Base-by-base conservation (phyloP, 31 red algal species). In the Asparagopsis taxiformis region DNA sequence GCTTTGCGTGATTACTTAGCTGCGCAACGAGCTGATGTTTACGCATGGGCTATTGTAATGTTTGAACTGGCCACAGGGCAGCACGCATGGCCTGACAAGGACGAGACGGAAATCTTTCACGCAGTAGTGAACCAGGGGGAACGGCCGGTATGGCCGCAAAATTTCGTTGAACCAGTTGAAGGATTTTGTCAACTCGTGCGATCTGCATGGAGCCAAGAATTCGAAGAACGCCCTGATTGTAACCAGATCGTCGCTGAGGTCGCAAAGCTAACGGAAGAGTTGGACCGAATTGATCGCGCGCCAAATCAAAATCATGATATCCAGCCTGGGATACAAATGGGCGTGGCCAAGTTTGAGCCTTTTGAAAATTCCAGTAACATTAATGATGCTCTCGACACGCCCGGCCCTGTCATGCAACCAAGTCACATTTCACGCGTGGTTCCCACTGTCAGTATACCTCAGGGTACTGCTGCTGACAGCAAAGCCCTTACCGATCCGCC, bases 41-140 rank as follows among this genome's bases (percentile, higher is more conserved):
- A 62, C 57, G 77, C 77, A 24, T 43, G 66, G 77, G 77, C n/a
- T 3, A 63, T 82, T 53, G n/a, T 82, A 30, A 48, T 82, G 36
- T 71, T 59, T 26, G 62, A 82, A 38, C 56, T 71, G 34, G 77
- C 31, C 21, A 33, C 50, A 25, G 51, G 31, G 4, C 2, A 1
- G 10, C 46, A 20, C 10, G 62, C 77, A 56, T 82, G 77, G 77
- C 0, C 9, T 17, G 37, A 10, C 13, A 39, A 70, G 36, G 25
- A 50, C 39, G 11, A 65, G 51, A 66, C 59, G 63, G 26, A 34
- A 30, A 55, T 80, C 23, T 80, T 68, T 46, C 65, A 28, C 6
- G 68, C 68, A 1, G 78, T 82, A 6, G 26, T 31, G 15, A 25
- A 72, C 51, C 8, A 39, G 31, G 56, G 25, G 2, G 38, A 73